phyloP scores from a whole-genome alignment of 805 yeast genomes.

The Spencermartinsiella europaea region DNA sequence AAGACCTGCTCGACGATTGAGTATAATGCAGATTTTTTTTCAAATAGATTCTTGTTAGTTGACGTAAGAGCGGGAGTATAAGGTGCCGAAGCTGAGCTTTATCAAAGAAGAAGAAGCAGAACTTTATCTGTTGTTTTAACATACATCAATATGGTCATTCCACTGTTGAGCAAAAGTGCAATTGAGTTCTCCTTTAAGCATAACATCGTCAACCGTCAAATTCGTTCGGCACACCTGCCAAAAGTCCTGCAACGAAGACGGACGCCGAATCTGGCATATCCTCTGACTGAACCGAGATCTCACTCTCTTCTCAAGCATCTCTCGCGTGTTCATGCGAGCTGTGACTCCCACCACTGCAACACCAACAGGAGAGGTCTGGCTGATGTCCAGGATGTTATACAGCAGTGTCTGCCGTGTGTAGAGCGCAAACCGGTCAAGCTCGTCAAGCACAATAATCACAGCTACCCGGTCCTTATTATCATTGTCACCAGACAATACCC shows the following conservation, averaged over 20 bases:
- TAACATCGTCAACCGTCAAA: conserved; percentile 30
- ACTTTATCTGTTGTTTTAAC: too few species aligned
- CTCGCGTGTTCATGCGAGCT: conserved; percentile 68
- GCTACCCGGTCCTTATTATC: conserved; percentile 39
- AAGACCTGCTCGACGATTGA: conserved; percentile 42
- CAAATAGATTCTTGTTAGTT: neutral
- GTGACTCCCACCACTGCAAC: conserved; percentile 79
- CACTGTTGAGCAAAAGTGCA: conserved; percentile 16
- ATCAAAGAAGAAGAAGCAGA: too few species aligned
- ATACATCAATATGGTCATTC: conserved; percentile 20
- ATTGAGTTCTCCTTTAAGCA: conserved; percentile 16
- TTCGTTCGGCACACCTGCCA: conserved; percentile 42
- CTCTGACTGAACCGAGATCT: conserved; percentile 84
- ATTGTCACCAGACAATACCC: conserved; percentile 25
- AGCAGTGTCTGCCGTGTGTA: conserved; percentile 74
- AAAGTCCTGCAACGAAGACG: conserved; percentile 45
- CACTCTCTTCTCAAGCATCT: conserved; percentile 84
- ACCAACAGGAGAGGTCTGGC: conserved; percentile 67
- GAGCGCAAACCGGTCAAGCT: conserved; percentile 71
- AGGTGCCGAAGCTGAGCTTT: too few species aligned
- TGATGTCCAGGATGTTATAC: conserved; percentile 82
- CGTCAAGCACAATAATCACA: conserved; percentile 75
- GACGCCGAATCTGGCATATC: conserved; percentile 53
- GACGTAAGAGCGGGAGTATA: neutral
- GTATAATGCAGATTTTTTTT: conserved; percentile 30